These are phyloP conservation scores for Lophiotrema nucula DNA, from an alignment of 495 filamentous ascomycete genomes.

Conservation along the genomic window DNA sequence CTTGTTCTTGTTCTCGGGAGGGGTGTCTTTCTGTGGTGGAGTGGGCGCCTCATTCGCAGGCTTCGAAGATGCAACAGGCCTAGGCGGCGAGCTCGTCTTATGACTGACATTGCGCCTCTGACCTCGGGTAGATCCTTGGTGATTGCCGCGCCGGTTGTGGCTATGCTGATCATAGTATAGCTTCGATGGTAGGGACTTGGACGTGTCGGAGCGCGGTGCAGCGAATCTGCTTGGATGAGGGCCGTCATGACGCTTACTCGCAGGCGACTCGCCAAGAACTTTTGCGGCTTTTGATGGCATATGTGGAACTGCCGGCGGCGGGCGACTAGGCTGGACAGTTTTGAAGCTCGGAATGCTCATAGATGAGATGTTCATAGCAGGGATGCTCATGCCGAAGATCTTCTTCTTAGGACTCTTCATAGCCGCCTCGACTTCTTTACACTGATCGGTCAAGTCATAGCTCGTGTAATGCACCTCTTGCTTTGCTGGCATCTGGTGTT, in stretches of 20 bases:
- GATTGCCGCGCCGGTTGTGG: conserved; percentile 1
- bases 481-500: no score
- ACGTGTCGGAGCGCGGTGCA: conserved; percentile 15
- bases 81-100: not conserved
- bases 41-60: not conserved
- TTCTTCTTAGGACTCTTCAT: conserved; percentile 41
- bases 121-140: not conserved
- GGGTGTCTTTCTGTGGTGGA: conserved; percentile 24
- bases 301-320: conserved; percentile 10
- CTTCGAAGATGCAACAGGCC: not conserved
- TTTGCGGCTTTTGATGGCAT: conserved; percentile 25
- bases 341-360: conserved; percentile 20
- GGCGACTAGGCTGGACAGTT: not conserved
- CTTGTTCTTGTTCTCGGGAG: not conserved
- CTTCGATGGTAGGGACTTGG: conserved; percentile 14
- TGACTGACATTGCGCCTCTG: not conserved
- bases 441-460: not conserved
- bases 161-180: conserved; percentile 10
- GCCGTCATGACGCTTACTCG: not conserved
- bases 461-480: no score
- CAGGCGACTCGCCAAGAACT: conserved; percentile 8
- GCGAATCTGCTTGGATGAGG: not conserved
- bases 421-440: not conserved
- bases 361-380: no score
- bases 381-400: conserved; percentile 38